These are phyloP conservation scores for Westerdykella aurantiaca DNA, from an alignment of 2,329 filamentous ascomycete species.

Conservation along the genomic window DNA sequence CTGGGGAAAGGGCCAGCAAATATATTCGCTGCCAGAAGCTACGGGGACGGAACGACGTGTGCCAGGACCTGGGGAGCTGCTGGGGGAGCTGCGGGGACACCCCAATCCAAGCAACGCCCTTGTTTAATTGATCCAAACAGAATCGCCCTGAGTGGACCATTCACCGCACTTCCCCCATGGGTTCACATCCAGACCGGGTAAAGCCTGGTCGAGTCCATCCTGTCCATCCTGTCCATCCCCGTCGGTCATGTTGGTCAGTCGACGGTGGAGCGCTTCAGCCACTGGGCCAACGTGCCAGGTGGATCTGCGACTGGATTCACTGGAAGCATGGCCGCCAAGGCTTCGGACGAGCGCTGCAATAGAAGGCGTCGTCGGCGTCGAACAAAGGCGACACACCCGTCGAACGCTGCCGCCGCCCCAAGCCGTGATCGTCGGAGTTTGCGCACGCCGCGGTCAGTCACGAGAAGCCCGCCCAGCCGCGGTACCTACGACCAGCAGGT, in stretches of 20 bases:
- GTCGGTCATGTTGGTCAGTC: background rate
- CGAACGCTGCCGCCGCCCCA: too few relatives aligned
- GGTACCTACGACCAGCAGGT: too few relatives aligned
- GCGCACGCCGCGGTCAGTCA: too few relatives aligned
- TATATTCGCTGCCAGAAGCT: conserved; percentile 20
- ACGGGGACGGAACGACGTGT: conserved; percentile 24
- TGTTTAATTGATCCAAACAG: conserved; percentile 26
- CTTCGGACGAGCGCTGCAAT: conserved; percentile 21
- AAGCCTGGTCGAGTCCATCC: conserved; percentile 14
- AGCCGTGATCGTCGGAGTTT: too few relatives aligned
- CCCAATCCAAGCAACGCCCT: conserved; percentile 17
- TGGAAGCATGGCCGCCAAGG: conserved; percentile 20
- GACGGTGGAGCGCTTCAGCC: too few relatives aligned
- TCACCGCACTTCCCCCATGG: conserved; percentile 25
- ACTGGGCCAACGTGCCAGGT: conserved; percentile 10
- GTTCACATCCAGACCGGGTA: conserved; percentile 29
- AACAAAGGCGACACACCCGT: too few relatives aligned
- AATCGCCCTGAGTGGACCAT: conserved; percentile 22
- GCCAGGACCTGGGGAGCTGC: conserved; percentile 25
- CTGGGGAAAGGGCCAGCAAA: conserved; percentile 27
- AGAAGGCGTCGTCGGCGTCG: conserved; percentile 2
- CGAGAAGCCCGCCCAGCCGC: background rate
- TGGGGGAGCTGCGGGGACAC: conserved; percentile 1
- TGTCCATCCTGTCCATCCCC: background rate
- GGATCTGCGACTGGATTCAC: conserved; percentile 22